These are phyloP conservation scores for Podospora pseudoanserina DNA, from an alignment of 495 filamentous ascomycete genomes.

Conservation along the genomic window DNA sequence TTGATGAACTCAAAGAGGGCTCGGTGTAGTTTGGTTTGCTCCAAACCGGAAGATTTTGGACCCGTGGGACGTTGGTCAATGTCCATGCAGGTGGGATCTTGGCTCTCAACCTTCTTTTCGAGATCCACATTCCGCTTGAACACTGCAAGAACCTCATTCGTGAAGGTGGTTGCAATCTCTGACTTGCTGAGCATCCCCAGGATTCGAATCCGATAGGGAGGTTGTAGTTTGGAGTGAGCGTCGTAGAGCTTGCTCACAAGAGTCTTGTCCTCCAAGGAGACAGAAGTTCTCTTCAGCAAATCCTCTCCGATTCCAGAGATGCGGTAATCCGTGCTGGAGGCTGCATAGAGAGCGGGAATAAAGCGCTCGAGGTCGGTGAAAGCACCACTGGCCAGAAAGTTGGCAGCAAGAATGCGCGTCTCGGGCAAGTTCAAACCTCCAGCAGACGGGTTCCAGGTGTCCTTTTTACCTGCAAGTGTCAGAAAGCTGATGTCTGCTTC, in stretches of 20 bases:
- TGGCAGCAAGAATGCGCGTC: slow-evolving; percentile 62
- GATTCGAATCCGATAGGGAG: slow-evolving; percentile 71
- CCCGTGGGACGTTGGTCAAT: slow-evolving; percentile 32
- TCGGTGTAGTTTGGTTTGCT: slow-evolving; percentile 55
- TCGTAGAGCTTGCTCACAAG: slow-evolving; percentile 62
- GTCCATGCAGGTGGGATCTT: slow-evolving; percentile 25
- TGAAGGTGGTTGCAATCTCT: slow-evolving; percentile 58
- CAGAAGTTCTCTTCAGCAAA: slow-evolving; percentile 68
- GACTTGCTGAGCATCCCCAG: slow-evolving; percentile 75
- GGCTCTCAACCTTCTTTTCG: not conserved
- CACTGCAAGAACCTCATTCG: slow-evolving; percentile 51
- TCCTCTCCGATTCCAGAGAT: slow-evolving; percentile 80
- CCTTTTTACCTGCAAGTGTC: slow-evolving; percentile 57
- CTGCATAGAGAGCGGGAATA: slow-evolving; percentile 76
- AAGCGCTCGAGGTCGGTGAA: slow-evolving; percentile 78
- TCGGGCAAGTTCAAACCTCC: slow-evolving; percentile 65
- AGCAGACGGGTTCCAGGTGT: slow-evolving; percentile 62
- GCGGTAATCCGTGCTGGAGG: slow-evolving; percentile 75
- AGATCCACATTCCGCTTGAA: slow-evolving; percentile 13
- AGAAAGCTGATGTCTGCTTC: slow-evolving; percentile 72
- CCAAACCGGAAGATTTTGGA: slow-evolving; percentile 22
- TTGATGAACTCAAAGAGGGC: slow-evolving; percentile 87
- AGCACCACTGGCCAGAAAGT: slow-evolving; percentile 75
- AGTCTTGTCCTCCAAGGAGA: slow-evolving; percentile 66
- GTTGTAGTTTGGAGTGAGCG: slow-evolving; percentile 66